A percentile compares a stretch with the other conserved stretches of the same genome.
phyloP scores from a whole-genome alignment of 2,329 filamentous ascomycete genomes.

The Talaromyces sp. region DNA sequence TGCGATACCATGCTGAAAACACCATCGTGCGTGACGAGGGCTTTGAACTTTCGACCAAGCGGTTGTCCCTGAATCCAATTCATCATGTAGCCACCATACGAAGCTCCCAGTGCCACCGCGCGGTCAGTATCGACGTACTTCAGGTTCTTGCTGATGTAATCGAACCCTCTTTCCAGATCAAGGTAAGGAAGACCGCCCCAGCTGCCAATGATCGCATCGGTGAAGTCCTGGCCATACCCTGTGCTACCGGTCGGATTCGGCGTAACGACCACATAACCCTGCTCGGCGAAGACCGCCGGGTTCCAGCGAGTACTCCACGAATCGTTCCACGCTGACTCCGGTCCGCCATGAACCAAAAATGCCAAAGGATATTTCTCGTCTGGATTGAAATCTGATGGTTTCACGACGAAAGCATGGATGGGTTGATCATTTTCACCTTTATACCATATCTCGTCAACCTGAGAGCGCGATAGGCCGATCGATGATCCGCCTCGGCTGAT shows the following conservation, averaged over 20 bases:
- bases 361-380: slow-evolving; percentile 52
- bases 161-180: slow-evolving; percentile 54
- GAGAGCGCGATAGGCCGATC: slow-evolving; percentile 41
- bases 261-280: slow-evolving; percentile 58
- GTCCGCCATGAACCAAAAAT: slow-evolving; percentile 54
- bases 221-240: slow-evolving; percentile 55
- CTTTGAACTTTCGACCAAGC: slow-evolving; percentile 55
- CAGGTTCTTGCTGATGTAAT: slow-evolving; percentile 50
- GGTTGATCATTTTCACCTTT: slow-evolving; percentile 43
- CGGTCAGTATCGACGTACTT: slow-evolving; percentile 52
- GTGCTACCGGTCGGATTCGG: slow-evolving; percentile 59
- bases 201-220: slow-evolving; percentile 49
- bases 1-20: slow-evolving; percentile 45
- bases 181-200: slow-evolving; percentile 56
- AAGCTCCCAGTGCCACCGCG: slow-evolving; percentile 52
- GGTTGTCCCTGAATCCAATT: slow-evolving; percentile 57
- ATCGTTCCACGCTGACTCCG: slow-evolving; percentile 51
- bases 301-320: slow-evolving; percentile 56
- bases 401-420: slow-evolving; percentile 47
- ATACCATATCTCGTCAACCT: slow-evolving; percentile 47
- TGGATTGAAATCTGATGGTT: slow-evolving; percentile 45
- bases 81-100: slow-evolving; percentile 60
- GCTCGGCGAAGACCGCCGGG: slow-evolving; percentile 55
- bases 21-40: slow-evolving; percentile 54
- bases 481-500: slow-evolving; percentile 34